Percentiles rank a stretch among this genome's conserved stretches.
Conservation (phyloP, 192 early-diverging fungal genomes). For the Coemansia sp. region DNA sequence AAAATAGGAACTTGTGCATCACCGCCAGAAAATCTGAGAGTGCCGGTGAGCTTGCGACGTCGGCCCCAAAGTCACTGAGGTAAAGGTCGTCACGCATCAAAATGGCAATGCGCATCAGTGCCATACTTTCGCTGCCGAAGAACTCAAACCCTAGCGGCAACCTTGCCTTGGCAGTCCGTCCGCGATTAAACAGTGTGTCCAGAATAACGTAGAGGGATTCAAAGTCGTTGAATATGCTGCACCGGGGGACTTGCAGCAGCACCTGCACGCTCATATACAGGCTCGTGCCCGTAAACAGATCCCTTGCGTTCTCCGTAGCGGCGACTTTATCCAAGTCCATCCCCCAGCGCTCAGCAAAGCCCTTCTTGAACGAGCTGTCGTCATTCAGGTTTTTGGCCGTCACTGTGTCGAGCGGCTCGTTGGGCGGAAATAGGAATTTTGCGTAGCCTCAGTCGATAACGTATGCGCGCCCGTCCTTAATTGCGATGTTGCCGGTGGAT, state of each 20-base stretch:
- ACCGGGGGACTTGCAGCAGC: no score
- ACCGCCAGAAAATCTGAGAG: not conserved
- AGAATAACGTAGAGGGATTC: not conserved
- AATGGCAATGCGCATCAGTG: not conserved
- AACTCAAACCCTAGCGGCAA: no score
- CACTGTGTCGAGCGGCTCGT: no score
- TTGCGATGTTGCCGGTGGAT: slow-evolving; percentile 15
- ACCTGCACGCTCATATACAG: no score
- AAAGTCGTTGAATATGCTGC: no score
- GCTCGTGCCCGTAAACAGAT: not conserved
- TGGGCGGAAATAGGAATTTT: not conserved
- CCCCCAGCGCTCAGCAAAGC: no score
- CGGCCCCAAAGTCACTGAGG: not conserved
- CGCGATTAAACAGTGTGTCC: not conserved
- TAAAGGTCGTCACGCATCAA: not conserved
- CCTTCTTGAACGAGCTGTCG: no score
- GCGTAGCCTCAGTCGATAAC: no score
- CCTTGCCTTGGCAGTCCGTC: no score
- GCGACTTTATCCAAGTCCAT: not conserved
- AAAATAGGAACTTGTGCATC: no score
- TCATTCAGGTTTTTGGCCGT: no score
- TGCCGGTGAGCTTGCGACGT: not conserved
- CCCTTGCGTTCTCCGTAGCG: not conserved
- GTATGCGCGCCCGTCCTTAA: not conserved
- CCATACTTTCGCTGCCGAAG: not conserved